Evolutionary conservation across 75 land plant genomes (phyloP).

Genomic region (Picea glauca): DNA sequence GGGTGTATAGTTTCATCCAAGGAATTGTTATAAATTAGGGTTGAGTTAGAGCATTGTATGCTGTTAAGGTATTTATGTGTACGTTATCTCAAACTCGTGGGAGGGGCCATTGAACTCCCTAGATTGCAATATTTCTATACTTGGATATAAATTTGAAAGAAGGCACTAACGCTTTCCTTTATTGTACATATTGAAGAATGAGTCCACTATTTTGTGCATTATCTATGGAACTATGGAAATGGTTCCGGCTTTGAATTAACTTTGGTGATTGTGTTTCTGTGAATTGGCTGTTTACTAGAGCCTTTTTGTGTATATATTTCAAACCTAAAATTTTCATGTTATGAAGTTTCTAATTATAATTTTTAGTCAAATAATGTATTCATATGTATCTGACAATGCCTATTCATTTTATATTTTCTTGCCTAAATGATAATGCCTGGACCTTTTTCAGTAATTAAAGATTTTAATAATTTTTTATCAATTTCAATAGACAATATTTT

Average conservation of each 20-base stretch:
- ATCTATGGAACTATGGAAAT: neutral
- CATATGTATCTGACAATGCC: neutral
- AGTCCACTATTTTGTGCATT: neutral
- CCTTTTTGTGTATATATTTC: neutral
- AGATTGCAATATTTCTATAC: conserved; percentile 6
- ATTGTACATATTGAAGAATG: conserved; percentile 8
- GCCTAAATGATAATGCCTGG: neutral
- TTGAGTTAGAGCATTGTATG: neutral
- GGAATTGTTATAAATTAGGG: neutral
- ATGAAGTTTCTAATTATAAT: neutral
- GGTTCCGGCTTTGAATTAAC: neutral
- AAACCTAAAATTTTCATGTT: neutral
- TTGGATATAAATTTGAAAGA: neutral
- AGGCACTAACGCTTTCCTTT: conserved; percentile 7
- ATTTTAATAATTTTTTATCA: neutral
- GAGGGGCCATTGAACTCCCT: no score
- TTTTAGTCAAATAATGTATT: neutral
- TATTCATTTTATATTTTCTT: neutral
- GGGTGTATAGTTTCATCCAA: neutral
- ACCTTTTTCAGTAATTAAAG: neutral
- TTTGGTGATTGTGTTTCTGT: neutral
- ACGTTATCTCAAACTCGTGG: neutral
- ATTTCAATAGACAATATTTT: neutral
- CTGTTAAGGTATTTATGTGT: conserved; percentile 1
- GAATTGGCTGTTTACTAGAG: neutral